phyloP scores from a whole-genome alignment of 305 asterid species.

The Plantago coronopus region DNA sequence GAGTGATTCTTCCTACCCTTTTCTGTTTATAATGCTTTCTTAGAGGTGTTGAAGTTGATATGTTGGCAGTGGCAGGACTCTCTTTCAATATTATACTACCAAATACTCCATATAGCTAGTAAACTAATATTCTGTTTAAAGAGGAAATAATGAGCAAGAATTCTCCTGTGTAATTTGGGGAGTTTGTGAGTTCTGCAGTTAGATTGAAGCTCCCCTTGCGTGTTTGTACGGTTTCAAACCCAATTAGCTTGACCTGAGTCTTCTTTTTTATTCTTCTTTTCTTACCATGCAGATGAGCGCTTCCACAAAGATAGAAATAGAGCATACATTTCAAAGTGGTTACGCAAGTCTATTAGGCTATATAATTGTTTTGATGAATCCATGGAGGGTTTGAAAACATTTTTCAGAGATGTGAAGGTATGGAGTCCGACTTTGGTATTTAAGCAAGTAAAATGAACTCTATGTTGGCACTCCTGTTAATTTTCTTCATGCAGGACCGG shows the following conservation, averaged over 20 bases:
- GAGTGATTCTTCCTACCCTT: not conserved
- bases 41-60: not conserved
- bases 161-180: too few species aligned
- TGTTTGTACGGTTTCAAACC: too few species aligned
- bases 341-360: constrained; percentile 74
- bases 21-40: too few species aligned
- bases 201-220: too few species aligned
- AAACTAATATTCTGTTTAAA: not conserved
- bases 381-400: constrained; percentile 60
- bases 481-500: constrained; percentile 47
- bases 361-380: constrained; percentile 64
- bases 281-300: constrained; percentile 69
- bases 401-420: constrained; percentile 79
- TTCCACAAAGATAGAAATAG: constrained; percentile 72
- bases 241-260: not conserved
- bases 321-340: constrained; percentile 84
- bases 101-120: not conserved
- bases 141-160: too few species aligned
- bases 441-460: constrained; percentile 14
- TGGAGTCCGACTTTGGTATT: constrained; percentile 15
- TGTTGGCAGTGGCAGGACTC: not conserved
- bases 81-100: not conserved
- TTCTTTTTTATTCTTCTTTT: too few species aligned
- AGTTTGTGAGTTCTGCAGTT: too few species aligned
- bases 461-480: constrained; percentile 8